phyloP scores from a whole-genome alignment of 805 yeast species.

The Tetrapisispora arboricola region DNA sequence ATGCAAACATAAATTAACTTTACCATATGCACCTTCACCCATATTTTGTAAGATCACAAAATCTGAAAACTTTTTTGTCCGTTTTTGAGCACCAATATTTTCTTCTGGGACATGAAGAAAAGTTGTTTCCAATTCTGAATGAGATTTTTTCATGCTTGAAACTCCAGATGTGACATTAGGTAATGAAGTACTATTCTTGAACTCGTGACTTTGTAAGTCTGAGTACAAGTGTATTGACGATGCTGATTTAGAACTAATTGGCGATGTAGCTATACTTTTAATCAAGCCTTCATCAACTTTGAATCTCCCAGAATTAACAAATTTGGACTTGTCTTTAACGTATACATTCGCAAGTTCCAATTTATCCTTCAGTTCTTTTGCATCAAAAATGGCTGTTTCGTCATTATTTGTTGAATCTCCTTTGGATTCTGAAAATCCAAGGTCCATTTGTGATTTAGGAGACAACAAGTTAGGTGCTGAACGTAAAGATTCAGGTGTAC shows the following conservation, averaged over 20 bases:
- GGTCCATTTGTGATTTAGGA: neutral
- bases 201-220: neutral
- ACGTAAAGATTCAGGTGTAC: neutral
- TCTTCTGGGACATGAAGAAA: slow-evolving; percentile 17
- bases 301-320: slow-evolving; percentile 28
- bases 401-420: slow-evolving; percentile 1
- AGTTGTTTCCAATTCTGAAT: slow-evolving; percentile 6
- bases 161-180: neutral
- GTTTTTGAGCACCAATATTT: slow-evolving; percentile 53
- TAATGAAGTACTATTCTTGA: neutral
- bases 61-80: slow-evolving; percentile 63
- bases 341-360: slow-evolving; percentile 23
- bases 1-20: slow-evolving; percentile 72
- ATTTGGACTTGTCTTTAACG: slow-evolving; percentile 24
- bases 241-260: slow-evolving; percentile 1
- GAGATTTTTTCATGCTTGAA: neutral
- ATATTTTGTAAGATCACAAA: slow-evolving; percentile 62
- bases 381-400: slow-evolving; percentile 8
- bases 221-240: slow-evolving; percentile 4
- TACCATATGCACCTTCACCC: slow-evolving; percentile 97
- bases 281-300: slow-evolving; percentile 25
- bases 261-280: slow-evolving; percentile 21
- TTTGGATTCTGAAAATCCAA: no score
- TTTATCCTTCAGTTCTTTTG: slow-evolving; percentile 18
- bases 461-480: neutral